phyloP scores from a whole-genome alignment of 257 asterid genomes.

The Lantana camara region DNA sequence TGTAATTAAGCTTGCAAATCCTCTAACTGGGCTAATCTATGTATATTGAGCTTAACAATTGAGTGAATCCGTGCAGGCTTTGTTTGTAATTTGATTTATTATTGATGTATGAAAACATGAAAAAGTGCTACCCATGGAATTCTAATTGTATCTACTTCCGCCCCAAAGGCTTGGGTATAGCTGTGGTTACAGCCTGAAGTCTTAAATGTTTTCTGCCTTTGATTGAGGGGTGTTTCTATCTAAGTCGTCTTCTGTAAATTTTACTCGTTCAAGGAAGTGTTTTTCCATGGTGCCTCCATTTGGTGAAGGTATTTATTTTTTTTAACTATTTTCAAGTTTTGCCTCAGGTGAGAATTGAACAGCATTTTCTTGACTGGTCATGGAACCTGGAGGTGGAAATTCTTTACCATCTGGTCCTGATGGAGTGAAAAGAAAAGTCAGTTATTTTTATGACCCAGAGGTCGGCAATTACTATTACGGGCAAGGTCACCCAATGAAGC shows the following conservation, averaged over 20 bases:
- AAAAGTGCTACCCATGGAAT: slow-evolving; percentile 6
- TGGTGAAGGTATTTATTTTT: background rate
- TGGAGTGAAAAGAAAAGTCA: slow-evolving; percentile 65
- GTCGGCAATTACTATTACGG: slow-evolving; percentile 66
- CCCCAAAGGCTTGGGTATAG: background rate
- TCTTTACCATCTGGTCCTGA: slow-evolving; percentile 58
- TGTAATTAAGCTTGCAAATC: background rate
- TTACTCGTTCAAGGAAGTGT: background rate
- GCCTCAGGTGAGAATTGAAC: background rate
- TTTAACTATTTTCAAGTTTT: slow-evolving; percentile 21
- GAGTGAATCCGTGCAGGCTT: background rate
- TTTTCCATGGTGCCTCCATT: no score
- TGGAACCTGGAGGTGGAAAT: slow-evolving; percentile 64
- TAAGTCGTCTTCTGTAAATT: background rate
- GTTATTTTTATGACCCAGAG: slow-evolving; percentile 65
- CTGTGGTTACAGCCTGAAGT: background rate
- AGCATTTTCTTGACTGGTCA: background rate
- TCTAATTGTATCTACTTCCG: slow-evolving; percentile 1
- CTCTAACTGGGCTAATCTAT: slow-evolving; percentile 1
- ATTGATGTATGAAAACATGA: slow-evolving; percentile 6
- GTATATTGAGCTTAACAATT: background rate
- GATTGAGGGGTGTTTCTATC: background rate
- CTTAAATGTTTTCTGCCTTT: background rate
- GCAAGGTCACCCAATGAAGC: slow-evolving; percentile 73
- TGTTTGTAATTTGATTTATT: background rate